Evolutionary conservation across 495 filamentous ascomycete species (phyloP).

Genomic region (Podospora pseudoanserina): DNA sequence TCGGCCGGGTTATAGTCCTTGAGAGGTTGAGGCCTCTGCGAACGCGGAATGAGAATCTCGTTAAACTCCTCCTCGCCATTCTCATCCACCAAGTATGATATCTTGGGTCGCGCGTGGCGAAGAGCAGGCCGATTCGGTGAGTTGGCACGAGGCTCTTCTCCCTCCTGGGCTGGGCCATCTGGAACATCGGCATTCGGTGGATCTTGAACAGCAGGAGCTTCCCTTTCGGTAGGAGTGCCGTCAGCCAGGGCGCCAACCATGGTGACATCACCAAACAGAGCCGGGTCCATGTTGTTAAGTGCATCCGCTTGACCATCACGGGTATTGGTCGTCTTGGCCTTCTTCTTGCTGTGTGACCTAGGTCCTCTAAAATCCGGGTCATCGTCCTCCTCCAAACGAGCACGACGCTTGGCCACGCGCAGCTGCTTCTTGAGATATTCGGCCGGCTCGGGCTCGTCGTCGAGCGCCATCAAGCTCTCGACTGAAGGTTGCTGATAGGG

Average conservation of each 20-base stretch:
- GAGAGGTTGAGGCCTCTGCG: constrained; percentile 22
- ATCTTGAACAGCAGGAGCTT: background rate
- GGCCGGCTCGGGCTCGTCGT: constrained; percentile 42
- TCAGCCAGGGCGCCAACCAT: constrained; percentile 20
- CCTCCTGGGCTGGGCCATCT: constrained; percentile 12
- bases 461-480: constrained; percentile 30
- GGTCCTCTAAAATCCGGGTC: constrained; percentile 46
- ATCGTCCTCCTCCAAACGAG: constrained; percentile 42
- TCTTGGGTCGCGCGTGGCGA: constrained; percentile 44
- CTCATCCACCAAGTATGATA: constrained; percentile 40
- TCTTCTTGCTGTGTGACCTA: constrained; percentile 37
- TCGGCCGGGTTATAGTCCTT: constrained; percentile 17
- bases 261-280: constrained; percentile 29
- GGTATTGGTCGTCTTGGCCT: constrained; percentile 24
- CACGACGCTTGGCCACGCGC: constrained; percentile 44
- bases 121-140: constrained; percentile 37
- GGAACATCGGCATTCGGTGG: background rate
- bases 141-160: constrained; percentile 20
- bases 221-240: constrained; percentile 1
- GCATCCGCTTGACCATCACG: constrained; percentile 25
- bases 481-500: constrained; percentile 44
- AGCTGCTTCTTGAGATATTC: constrained; percentile 48
- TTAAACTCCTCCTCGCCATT: constrained; percentile 38
- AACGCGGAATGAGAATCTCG: constrained; percentile 32
- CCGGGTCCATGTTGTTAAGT: constrained; percentile 41